Evolutionary conservation across 495 filamentous ascomycete species (phyloP).

Genomic region (Beverwykella pulmonaria): DNA sequence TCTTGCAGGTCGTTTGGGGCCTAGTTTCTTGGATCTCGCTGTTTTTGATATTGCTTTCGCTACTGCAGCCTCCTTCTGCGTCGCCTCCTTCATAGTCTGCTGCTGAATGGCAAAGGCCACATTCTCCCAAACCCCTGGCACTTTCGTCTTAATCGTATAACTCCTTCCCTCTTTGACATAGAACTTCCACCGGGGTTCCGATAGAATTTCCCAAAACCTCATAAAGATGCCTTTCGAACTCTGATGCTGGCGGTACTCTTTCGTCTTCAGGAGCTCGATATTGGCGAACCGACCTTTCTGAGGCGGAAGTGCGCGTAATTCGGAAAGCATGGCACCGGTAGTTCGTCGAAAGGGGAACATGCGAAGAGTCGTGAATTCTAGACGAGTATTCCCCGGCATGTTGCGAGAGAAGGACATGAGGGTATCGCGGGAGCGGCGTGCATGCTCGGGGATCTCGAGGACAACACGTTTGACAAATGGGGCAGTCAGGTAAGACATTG

Average conservation of each 20-base stretch:
- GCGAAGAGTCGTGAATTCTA: constrained; percentile 28
- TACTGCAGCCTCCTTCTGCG: background rate
- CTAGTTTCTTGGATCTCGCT: background rate
- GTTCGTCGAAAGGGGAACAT: constrained; percentile 5
- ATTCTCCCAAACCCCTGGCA: constrained; percentile 30
- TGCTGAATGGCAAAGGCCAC: constrained; percentile 12
- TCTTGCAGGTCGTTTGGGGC: background rate
- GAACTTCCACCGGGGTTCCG: constrained; percentile 27
- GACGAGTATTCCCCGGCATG: constrained; percentile 13
- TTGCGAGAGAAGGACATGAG: constrained; percentile 9
- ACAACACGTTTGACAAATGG: constrained; percentile 20
- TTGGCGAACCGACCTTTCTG: constrained; percentile 20
- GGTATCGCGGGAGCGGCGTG: background rate
- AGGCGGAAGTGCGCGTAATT: constrained; percentile 20
- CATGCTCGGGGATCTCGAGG: constrained; percentile 12
- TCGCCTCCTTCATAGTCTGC: constrained; percentile 1
- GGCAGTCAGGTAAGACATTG: constrained; percentile 29
- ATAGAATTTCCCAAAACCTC: constrained; percentile 2
- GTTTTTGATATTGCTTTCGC: background rate
- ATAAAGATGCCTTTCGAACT: background rate
- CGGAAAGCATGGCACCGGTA: constrained; percentile 2
- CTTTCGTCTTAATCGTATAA: constrained; percentile 19
- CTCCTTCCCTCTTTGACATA: constrained; percentile 28
- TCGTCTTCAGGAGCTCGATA: constrained; percentile 11
- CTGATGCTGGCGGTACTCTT: background rate